Evolutionary conservation across 1,284 basidiomycete species (phyloP).

Genomic region (Pyrrhoderma lamaoense): DNA sequence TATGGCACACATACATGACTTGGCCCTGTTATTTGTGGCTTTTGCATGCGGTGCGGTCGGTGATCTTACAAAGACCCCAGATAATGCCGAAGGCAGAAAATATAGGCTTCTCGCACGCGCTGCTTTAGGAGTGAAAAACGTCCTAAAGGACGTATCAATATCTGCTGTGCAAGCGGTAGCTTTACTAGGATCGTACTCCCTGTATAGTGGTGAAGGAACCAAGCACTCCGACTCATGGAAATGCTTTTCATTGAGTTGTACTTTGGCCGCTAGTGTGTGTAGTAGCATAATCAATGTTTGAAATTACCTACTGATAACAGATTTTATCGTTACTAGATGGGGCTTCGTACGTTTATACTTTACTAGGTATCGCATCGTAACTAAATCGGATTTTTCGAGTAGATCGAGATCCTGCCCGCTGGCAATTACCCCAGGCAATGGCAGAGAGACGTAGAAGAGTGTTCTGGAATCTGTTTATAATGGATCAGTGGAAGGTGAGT

Average conservation of each 20-base stretch:
- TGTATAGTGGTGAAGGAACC: conserved; percentile 6
- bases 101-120: conserved; percentile 18
- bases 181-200: conserved; percentile 7
- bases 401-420: conserved; percentile 25
- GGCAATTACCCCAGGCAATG: conserved; percentile 21
- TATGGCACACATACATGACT: conserved; percentile 3
- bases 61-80: conserved; percentile 15
- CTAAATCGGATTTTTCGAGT: conserved; percentile 2
- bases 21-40: conserved; percentile 9
- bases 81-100: conserved; percentile 16
- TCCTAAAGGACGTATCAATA: conserved; percentile 17
- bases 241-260: too few relatives aligned
- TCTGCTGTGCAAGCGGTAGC: conserved; percentile 17
- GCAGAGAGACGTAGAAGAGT: conserved; percentile 21
- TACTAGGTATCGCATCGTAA: background rate
- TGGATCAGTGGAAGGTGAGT: conserved; percentile 16
- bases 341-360: conserved; percentile 14
- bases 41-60: conserved; percentile 11
- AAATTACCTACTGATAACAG: too few relatives aligned
- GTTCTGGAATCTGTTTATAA: conserved; percentile 24
- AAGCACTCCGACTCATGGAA: conserved; percentile 14
- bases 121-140: conserved; percentile 15
- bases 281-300: background rate
- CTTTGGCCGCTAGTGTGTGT: conserved; percentile 18
- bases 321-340: conserved; percentile 9